A percentile compares a stretch with the other conserved stretches of the same genome.
These are phyloP conservation scores for Zizania latifolia DNA, from an alignment of 176 grass and related monocot species.

Conservation along the genomic window DNA sequence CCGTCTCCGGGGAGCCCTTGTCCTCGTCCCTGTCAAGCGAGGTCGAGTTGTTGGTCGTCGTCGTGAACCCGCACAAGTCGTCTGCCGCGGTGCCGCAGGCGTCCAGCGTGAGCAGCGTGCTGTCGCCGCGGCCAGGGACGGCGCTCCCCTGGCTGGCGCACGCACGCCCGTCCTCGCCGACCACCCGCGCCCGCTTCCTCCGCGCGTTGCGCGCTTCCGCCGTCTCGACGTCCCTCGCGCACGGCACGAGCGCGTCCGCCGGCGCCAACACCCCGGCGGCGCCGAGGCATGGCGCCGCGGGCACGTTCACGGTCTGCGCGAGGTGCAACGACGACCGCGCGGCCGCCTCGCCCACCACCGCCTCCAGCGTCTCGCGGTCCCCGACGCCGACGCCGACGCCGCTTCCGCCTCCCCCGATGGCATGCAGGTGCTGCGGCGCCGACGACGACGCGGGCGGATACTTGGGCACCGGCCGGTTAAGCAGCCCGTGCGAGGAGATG, in stretches of 20 bases:
- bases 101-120: slow-evolving; percentile 44
- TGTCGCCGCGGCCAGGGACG: slow-evolving; percentile 33
- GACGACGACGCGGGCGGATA: neutral
- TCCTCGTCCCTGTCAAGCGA: slow-evolving; percentile 38
- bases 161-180: slow-evolving; percentile 36
- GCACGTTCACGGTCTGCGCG: neutral
- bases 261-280: neutral
- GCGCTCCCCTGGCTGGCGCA: slow-evolving; percentile 78
- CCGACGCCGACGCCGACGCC: neutral
- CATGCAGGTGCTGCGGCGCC: neutral
- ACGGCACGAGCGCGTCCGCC: slow-evolving; percentile 62
- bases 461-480: slow-evolving; percentile 34
- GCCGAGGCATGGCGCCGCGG: neutral
- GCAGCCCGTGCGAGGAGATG: slow-evolving; percentile 62
- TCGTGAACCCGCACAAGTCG: slow-evolving; percentile 46
- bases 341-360: slow-evolving; percentile 73
- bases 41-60: slow-evolving; percentile 59
- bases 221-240: slow-evolving; percentile 21
- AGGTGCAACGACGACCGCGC: slow-evolving; percentile 28
- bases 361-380: slow-evolving; percentile 68
- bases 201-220: neutral
- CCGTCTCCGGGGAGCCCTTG: slow-evolving; percentile 60
- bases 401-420: slow-evolving; percentile 16
- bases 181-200: slow-evolving; percentile 43
- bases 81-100: slow-evolving; percentile 30